Evolutionary conservation across 352 stramenopile genomes (phyloP).

Genomic region (Peronospora farinosa): DNA sequence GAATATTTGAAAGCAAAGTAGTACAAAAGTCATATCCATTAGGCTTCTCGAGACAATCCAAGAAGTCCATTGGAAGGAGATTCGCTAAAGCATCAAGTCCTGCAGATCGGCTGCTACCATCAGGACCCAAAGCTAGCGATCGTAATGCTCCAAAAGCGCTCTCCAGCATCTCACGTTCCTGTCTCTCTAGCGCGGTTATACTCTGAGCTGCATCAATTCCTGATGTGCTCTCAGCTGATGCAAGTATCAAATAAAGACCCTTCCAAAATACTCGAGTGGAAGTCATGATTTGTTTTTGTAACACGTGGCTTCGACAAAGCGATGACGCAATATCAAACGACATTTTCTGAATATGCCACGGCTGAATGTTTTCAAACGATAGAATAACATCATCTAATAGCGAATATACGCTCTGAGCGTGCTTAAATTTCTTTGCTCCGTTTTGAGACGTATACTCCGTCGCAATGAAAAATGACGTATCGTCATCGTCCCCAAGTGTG

Average conservation of each 20-base stretch:
- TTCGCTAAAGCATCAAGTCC: slow-evolving; percentile 58
- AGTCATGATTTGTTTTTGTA: slow-evolving; percentile 62
- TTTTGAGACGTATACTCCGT: slow-evolving; percentile 46
- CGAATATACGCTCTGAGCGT: slow-evolving; percentile 48
- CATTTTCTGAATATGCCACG: slow-evolving; percentile 70
- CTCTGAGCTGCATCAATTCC: slow-evolving; percentile 34
- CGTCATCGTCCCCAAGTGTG: slow-evolving; percentile 38
- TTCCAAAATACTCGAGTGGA: slow-evolving; percentile 75
- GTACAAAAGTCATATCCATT: slow-evolving; percentile 71
- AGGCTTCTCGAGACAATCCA: slow-evolving; percentile 63
- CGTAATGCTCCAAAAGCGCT: slow-evolving; percentile 62
- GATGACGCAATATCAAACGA: slow-evolving; percentile 71
- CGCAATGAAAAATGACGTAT: slow-evolving; percentile 47
- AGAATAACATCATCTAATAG: slow-evolving; percentile 62
- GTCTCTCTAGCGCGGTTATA: slow-evolving; percentile 40
- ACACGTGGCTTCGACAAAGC: slow-evolving; percentile 42
- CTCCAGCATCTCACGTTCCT: slow-evolving; percentile 70
- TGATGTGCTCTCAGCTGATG: slow-evolving; percentile 49
- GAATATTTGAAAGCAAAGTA: slow-evolving; percentile 63
- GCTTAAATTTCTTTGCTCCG: slow-evolving; percentile 23
- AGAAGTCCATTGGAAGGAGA: slow-evolving; percentile 63
- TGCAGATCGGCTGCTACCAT: slow-evolving; percentile 45
- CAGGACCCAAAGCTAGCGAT: slow-evolving; percentile 48
- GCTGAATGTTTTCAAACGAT: slow-evolving; percentile 66
- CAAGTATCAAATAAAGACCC: slow-evolving; percentile 67